Evolutionary conservation across 1,284 basidiomycete species (phyloP).

Genomic region (Uromyces viciae-fabae): DNA sequence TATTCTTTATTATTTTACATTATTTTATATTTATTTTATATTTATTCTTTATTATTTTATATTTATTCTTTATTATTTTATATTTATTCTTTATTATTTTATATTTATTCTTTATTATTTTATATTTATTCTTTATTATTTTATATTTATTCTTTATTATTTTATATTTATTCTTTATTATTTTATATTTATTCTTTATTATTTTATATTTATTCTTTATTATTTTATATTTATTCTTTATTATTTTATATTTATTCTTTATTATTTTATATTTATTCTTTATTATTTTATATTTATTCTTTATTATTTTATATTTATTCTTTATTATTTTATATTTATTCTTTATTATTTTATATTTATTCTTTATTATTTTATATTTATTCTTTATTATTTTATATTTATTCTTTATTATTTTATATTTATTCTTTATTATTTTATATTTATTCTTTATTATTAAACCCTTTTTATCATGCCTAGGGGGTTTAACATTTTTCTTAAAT

Average conservation of each 20-base stretch:
- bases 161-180: neutral
- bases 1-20: neutral
- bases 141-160: neutral
- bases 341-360: neutral
- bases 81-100: neutral
- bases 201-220: neutral
- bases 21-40: neutral
- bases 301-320: neutral
- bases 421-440: neutral
- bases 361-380: neutral
- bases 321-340: neutral
- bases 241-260: neutral
- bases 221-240: neutral
- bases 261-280: neutral
- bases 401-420: neutral
- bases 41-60: neutral
- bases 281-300: neutral
- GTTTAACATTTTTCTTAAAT: neutral
- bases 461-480: neutral
- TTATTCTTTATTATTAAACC: neutral
- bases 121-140: neutral
- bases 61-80: neutral
- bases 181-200: neutral
- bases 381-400: neutral
- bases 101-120: neutral